Base-by-base conservation (phyloP, 1,139 yeast species). In the Nakaseomyces delphensis region DNA sequence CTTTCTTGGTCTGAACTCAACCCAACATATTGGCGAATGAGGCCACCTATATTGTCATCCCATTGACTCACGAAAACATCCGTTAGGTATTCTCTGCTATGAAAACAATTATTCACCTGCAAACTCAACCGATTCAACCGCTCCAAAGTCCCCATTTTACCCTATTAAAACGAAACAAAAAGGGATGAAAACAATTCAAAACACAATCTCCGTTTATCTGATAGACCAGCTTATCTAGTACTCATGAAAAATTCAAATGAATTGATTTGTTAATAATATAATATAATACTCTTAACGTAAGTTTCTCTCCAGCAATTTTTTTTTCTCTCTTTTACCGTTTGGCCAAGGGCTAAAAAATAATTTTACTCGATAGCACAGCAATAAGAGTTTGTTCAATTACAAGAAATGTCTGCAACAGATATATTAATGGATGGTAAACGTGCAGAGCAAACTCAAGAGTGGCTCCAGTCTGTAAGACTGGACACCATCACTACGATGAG, bases 401-500 rank as follows among this genome's bases (percentile, higher is more conserved):
- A 21, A 21, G 24, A 21, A 11, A 25, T 25, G 28, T 25, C 28
- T 25, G 28, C n/a, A n/a, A n/a, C n/a, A n/a, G n/a, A n/a, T n/a
- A n/a, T n/a, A n/a, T n/a, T n/a, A n/a, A n/a, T n/a, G n/a, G n/a
- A n/a, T n/a, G 25, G 25, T 23, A 23, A 10, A 23, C 25, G 25
- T 23, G 9, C 10, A 7, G 29, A 25, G 11, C 18, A 31, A 13
- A 41, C 45, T 30, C 57, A 55, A 8, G 62, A 59, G 41, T 60
- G 63, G 63, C 13, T 47, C 30, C 60, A 71, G 8, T 83, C 83
- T 49, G 71, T 83, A 1, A 79, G 77, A 41, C 68, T 83, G 49
- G 97, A 93, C 58, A 77, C 94, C 0, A 77, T 79, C 49, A 74
- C 86, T 2, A 72, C 83, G 14, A 62, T 85, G 41, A 73, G 78